A percentile compares a stretch with the other conserved stretches of the same genome.
Conservation (phyloP, 2,329 filamentous ascomycete species). For the Curvularia verruculosa region DNA sequence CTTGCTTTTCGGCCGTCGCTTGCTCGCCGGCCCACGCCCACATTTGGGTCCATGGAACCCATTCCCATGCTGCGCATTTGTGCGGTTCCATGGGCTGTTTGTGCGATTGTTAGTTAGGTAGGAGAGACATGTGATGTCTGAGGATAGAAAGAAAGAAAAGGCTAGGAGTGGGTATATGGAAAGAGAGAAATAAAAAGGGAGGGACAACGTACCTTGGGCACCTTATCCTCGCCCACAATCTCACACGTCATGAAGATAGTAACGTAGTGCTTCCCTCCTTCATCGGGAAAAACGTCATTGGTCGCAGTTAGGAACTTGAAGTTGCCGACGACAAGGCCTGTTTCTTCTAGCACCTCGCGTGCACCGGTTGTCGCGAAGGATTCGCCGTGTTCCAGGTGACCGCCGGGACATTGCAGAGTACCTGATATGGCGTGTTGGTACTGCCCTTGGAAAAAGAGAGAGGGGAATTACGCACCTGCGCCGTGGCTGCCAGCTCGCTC, state of each 20-base stretch:
- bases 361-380: constrained; percentile 65
- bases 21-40: constrained; percentile 45
- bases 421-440: too few relatives aligned
- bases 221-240: constrained; percentile 54
- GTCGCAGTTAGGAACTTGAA: constrained; percentile 65
- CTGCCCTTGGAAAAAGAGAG: too few relatives aligned
- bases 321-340: constrained; percentile 60
- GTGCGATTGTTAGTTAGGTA: too few relatives aligned
- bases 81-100: constrained; percentile 53
- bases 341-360: constrained; percentile 74
- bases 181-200: background rate
- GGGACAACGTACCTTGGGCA: constrained; percentile 59
- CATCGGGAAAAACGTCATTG: constrained; percentile 68
- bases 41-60: constrained; percentile 59
- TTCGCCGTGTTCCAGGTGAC: constrained; percentile 75
- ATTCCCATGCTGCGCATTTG: constrained; percentile 63
- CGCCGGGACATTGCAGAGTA: constrained; percentile 72
- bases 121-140: too few relatives aligned
- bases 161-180: background rate
- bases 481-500: constrained; percentile 56
- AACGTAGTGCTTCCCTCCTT: constrained; percentile 69
- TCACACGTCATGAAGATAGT: constrained; percentile 70
- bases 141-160: too few relatives aligned
- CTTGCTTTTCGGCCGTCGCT: constrained; percentile 35
- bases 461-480: constrained; percentile 44